phyloP scores from a whole-genome alignment of 148 eudicot species.

The Vaccinium darrowii region DNA sequence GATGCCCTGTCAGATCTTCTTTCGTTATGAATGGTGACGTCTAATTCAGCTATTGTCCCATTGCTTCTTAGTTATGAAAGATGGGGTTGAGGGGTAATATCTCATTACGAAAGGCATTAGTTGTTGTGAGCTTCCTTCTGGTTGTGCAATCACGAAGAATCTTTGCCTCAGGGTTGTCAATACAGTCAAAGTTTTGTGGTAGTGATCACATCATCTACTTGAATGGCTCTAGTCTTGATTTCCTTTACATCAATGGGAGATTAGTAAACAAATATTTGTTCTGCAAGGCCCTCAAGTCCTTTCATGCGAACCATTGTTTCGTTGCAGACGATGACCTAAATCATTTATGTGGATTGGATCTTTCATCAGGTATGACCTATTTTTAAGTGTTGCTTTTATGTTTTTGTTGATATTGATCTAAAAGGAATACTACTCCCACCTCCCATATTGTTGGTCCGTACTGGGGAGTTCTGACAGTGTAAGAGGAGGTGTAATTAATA shows the following conservation, averaged over 20 bases:
- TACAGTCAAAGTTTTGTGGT: conserved; percentile 35
- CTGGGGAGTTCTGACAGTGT: not conserved
- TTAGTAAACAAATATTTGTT: conserved; percentile 36
- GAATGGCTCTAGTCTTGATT: conserved; percentile 24
- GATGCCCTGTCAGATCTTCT: not conserved
- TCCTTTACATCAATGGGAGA: conserved; percentile 45
- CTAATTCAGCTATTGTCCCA: conserved; percentile 12
- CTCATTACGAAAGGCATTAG: conserved; percentile 29
- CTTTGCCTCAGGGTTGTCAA: conserved; percentile 29
- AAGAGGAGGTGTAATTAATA: not conserved
- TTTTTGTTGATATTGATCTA: not conserved
- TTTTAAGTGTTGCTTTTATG: not conserved
- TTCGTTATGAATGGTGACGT: conserved; percentile 11
- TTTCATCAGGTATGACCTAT: conserved; percentile 32
- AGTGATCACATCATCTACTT: conserved; percentile 32
- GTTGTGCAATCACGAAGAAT: conserved; percentile 37
- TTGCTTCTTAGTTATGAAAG: conserved; percentile 16
- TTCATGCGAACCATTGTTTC: conserved; percentile 33
- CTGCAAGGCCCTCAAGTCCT: conserved; percentile 35
- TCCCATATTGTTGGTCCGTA: not conserved
- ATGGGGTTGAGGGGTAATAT: conserved; percentile 30
- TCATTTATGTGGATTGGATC: conserved; percentile 31
- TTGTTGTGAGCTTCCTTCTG: conserved; percentile 37
- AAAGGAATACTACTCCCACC: not conserved
- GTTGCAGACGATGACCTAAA: conserved; percentile 11